phyloP scores from a whole-genome alignment of 2,329 filamentous ascomycete genomes.

The Diplocarpon mali region DNA sequence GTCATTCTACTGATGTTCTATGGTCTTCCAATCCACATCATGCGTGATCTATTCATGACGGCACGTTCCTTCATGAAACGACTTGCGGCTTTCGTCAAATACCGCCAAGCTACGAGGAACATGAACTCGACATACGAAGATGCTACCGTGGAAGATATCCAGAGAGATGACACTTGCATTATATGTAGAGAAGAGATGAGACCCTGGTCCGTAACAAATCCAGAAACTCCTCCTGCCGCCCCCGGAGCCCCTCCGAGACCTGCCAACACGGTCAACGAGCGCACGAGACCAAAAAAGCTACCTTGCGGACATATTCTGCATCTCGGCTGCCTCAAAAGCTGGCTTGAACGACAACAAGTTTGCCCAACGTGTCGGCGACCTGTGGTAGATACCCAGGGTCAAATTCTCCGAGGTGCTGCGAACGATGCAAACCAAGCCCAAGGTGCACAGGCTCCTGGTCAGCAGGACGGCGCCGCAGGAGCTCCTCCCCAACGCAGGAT shows the following conservation, averaged over 20 bases:
- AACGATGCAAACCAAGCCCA: constrained; percentile 20
- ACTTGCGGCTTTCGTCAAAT: constrained; percentile 78
- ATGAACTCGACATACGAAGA: constrained; percentile 90
- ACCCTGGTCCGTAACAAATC: constrained; percentile 50
- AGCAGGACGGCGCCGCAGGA: constrained; percentile 28
- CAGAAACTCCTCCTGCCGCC: constrained; percentile 31
- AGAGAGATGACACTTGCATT: constrained; percentile 85
- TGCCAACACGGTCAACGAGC: constrained; percentile 53
- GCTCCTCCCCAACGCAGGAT: constrained; percentile 33
- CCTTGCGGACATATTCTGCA: constrained; percentile 94
- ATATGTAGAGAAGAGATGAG: constrained; percentile 96
- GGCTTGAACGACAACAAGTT: constrained; percentile 94
- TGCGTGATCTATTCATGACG: constrained; percentile 90
- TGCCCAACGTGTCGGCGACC: constrained; percentile 88
- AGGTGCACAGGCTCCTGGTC: constrained; percentile 26
- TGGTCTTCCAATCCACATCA: constrained; percentile 90
- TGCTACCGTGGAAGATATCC: constrained; percentile 76
- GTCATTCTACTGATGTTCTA: constrained; percentile 88
- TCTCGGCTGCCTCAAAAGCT: constrained; percentile 87
- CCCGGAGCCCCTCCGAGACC: constrained; percentile 28
- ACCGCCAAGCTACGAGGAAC: constrained; percentile 81
- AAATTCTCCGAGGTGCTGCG: constrained; percentile 22
- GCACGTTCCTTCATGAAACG: constrained; percentile 84
- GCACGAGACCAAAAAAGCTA: constrained; percentile 84
- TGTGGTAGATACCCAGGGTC: constrained; percentile 45